These are phyloP conservation scores for Erucastrum elatum DNA, from an alignment of 345 rosid species.

Conservation along the genomic window DNA sequence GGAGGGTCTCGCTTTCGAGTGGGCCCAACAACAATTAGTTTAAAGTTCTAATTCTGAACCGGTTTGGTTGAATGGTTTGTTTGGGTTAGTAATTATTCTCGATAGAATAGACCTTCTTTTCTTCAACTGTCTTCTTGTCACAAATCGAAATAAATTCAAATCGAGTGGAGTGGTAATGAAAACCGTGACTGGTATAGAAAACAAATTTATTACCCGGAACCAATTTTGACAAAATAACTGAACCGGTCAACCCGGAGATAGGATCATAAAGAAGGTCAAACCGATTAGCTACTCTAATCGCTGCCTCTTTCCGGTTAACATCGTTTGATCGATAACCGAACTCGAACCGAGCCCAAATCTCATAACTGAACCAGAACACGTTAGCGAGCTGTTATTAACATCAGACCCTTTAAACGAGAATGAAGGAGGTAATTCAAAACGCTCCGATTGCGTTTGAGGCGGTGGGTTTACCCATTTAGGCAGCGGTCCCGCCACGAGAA, in stretches of 20 bases:
- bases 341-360: constrained; percentile 37
- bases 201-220: neutral
- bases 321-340: constrained; percentile 25
- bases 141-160: no score
- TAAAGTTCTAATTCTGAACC: neutral
- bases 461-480: constrained; percentile 92
- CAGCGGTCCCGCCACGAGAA: constrained; percentile 78
- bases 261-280: neutral
- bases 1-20: constrained; percentile 18
- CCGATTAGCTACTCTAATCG: constrained; percentile 45
- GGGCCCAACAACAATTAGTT: neutral
- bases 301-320: constrained; percentile 55
- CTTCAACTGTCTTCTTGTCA: no score
- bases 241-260: neutral
- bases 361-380: constrained; percentile 59
- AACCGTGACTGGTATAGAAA: neutral
- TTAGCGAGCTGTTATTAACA: constrained; percentile 10
- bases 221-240: neutral
- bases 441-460: constrained; percentile 46
- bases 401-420: constrained; percentile 41
- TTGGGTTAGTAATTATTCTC: no score
- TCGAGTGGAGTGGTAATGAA: neutral
- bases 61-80: neutral
- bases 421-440: constrained; percentile 35
- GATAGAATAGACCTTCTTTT: no score